A percentile compares a stretch with the other conserved stretches of the same genome.
These are phyloP conservation scores for Pyrus betulifolia DNA, from an alignment of 306 rosid species.

Conservation along the genomic window DNA sequence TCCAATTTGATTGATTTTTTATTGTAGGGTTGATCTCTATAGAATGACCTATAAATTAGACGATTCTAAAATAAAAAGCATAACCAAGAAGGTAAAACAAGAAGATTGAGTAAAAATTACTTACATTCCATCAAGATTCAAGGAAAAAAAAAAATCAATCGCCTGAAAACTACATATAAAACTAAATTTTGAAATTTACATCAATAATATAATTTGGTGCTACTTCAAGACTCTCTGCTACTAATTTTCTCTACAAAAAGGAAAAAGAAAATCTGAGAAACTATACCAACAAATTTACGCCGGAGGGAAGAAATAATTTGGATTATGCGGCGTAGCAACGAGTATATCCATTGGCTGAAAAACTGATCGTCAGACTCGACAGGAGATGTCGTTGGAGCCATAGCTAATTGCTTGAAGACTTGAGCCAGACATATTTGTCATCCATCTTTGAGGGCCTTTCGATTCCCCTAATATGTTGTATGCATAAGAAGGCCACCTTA, in stretches of 20 bases:
- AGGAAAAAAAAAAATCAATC: neutral
- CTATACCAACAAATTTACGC: neutral
- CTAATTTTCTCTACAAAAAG: neutral
- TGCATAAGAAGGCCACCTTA: constrained; percentile 78
- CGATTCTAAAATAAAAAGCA: neutral
- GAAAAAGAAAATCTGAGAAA: neutral
- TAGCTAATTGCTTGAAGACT: constrained; percentile 70
- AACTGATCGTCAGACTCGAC: constrained; percentile 21
- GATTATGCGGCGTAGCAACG: constrained; percentile 1
- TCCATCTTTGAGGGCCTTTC: constrained; percentile 66
- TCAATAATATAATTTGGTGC: neutral
- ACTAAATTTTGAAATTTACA: neutral
- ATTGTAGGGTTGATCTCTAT: no score
- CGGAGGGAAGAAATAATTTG: neutral
- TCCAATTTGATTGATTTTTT: no score
- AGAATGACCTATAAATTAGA: no score
- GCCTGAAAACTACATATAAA: neutral
- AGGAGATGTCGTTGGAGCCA: constrained; percentile 57
- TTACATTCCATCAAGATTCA: neutral
- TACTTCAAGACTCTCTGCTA: neutral
- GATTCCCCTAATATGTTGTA: constrained; percentile 57
- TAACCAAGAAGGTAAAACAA: neutral
- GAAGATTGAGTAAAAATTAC: no score
- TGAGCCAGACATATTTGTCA: constrained; percentile 61
- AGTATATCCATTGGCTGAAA: neutral